Evolutionary conservation across 2,329 filamentous ascomycete species (phyloP), one percentile per base, ranked within the genome.

Genomic region (Nigrograna mackinnonii): DNA sequence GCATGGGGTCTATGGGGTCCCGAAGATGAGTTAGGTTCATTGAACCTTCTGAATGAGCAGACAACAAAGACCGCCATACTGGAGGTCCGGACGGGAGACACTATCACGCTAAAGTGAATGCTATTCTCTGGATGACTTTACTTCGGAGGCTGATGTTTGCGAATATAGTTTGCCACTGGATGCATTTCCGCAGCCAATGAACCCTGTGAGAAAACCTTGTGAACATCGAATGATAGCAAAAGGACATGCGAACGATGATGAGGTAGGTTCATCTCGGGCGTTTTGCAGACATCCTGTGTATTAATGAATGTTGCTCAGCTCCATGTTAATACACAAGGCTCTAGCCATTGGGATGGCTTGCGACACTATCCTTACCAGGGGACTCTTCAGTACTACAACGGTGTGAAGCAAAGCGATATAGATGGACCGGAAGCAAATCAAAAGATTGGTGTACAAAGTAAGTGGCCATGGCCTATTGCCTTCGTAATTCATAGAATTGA

Each of bases 271-370:
- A 13, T 17, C 16, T 16, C 31, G n/a, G n/a, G n/a, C n/a, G n/a
- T n/a, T n/a, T n/a, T n/a, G n/a, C n/a, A n/a, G n/a, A n/a, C n/a
- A n/a, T n/a, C n/a, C n/a, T n/a, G n/a, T n/a, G n/a, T n/a, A n/a
- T 17, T 13, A 17, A 11, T 34, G 31, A 34, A 34, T 28, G 24
- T 14, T 12, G 14, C 24, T 13, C 16, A 34, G 31, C 31, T 34
- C 17, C 12, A 13, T 3, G 11, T 13, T 11, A 34, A 34, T 36
- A 36, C 34, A 20, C 64, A 68, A 31, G 53, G 53, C 20, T 62
- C 56, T 16, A 62, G 50, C 14, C 55, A 56, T 41, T 63, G 64
- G 62, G 65, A 69, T 30, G 66, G 67, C 0, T 60, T 68, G 21
- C 55, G 66, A n/a, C 66, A 69, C 37, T 68, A 58, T 16, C 60